Evolutionary conservation across 768 basidiomycete species (phyloP).

Genomic region (Termitomyces sp.): DNA sequence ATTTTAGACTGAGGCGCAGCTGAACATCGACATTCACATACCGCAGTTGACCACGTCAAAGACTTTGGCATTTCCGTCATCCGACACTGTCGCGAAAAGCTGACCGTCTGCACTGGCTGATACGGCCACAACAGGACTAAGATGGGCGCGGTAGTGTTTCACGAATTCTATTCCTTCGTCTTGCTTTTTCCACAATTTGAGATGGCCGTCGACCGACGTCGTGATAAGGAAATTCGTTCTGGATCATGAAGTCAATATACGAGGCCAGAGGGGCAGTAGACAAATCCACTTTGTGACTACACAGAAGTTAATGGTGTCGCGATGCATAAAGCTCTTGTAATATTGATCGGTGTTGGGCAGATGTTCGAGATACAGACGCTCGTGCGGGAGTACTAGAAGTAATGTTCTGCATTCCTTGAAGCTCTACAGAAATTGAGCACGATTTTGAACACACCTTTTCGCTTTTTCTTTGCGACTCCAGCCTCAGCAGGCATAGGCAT

Average conservation of each 20-base stretch:
- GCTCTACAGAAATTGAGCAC: conserved; percentile 16
- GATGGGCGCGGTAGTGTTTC: conserved; percentile 94
- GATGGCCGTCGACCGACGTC: conserved; percentile 89
- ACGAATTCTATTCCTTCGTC: conserved; percentile 95
- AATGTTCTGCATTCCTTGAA: conserved; percentile 29
- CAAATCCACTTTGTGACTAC: conserved; percentile 77
- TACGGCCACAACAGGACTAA: conserved; percentile 71
- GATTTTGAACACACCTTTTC: conserved; percentile 58
- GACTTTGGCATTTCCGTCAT: conserved; percentile 89
- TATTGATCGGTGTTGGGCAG: conserved; percentile 91
- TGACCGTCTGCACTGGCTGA: conserved; percentile 90
- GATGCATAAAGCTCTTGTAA: conserved; percentile 97
- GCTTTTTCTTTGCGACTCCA: conserved; percentile 62
- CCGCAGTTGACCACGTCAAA: conserved; percentile 99
- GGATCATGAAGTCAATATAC: not conserved
- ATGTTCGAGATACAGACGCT: conserved; percentile 88
- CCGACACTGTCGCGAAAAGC: conserved; percentile 86
- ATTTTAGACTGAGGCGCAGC: not conserved
- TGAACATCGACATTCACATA: conserved; percentile 31
- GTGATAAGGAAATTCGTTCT: conserved; percentile 95
- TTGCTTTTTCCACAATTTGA: conserved; percentile 99
- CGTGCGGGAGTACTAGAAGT: conserved; percentile 81
- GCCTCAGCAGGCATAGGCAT: conserved; percentile 73
- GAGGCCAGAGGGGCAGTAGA: not conserved
- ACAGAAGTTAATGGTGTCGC: conserved; percentile 85